phyloP scores from a whole-genome alignment of 768 basidiomycete genomes.

The Kwoniella heveanensis region DNA sequence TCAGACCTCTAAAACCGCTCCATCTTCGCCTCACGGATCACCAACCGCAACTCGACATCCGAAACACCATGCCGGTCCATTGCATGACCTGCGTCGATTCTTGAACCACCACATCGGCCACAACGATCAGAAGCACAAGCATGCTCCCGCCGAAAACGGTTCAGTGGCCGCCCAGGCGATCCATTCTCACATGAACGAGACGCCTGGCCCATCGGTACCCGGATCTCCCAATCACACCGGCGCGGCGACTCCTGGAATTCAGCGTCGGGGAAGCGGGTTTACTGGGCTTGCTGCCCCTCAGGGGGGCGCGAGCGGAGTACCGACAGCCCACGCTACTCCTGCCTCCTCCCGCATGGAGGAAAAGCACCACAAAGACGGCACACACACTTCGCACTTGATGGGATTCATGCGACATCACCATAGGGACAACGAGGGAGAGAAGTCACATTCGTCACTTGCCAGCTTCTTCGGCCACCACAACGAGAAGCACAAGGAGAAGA shows the following conservation, averaged over 20 bases:
- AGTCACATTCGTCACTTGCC: slow-evolving; percentile 49
- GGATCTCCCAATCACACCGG: slow-evolving; percentile 29
- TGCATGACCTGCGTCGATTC: slow-evolving; percentile 92
- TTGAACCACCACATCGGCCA: slow-evolving; percentile 87
- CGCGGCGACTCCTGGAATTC: slow-evolving; percentile 45
- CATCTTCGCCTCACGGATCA: slow-evolving; percentile 50
- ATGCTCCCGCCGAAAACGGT: slow-evolving; percentile 18
- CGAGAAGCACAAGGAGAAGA: slow-evolving; percentile 49
- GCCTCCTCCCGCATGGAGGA: slow-evolving; percentile 18
- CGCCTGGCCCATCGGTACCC: slow-evolving; percentile 33
- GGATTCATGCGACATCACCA: slow-evolving; percentile 56
- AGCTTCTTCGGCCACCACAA: slow-evolving; percentile 53
- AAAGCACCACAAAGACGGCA: slow-evolving; percentile 44
- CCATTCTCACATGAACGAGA: slow-evolving; percentile 35
- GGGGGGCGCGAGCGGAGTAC: slow-evolving; percentile 15
- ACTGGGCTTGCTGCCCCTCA: slow-evolving; percentile 31
- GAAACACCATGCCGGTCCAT: slow-evolving; percentile 65
- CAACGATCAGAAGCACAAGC: slow-evolving; percentile 51
- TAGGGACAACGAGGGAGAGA: slow-evolving; percentile 51
- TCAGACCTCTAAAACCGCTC: slow-evolving; percentile 40
- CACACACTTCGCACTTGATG: slow-evolving; percentile 45
- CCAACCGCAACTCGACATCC: slow-evolving; percentile 55
- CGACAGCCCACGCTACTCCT: slow-evolving; percentile 25
- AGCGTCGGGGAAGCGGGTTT: slow-evolving; percentile 50
- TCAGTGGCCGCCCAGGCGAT: slow-evolving; percentile 38